Base-by-base conservation (phyloP, 2,329 filamentous ascomycete genomes). In the Neophaeococcomyces aloes region DNA sequence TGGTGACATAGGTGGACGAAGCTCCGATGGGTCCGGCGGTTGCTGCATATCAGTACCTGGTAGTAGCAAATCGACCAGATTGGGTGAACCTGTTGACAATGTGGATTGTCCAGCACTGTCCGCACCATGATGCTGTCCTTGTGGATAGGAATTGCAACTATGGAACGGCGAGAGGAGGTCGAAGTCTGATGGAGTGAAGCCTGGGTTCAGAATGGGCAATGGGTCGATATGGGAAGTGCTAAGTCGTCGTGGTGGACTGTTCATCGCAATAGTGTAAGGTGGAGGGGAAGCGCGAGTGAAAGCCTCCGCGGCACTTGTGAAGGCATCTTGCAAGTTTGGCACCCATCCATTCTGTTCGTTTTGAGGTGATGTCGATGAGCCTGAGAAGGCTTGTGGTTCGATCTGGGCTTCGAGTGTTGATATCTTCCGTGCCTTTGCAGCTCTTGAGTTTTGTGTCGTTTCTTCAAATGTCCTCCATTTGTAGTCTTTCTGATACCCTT, bases 381-480 rank as follows among this genome's bases (percentile, higher is more conserved):
- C 33, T 15, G 33, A 10, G 17, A 15, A 36, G 37, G 23, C 21
- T 40, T 36, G 10, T 11, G 3, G 18, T 3, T 15, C 3, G 15
- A n/a, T 41, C 15, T 31, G 3, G 21, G 7, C 23, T 5, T 27
- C 5, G 23, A 17, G 11, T 38, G 35, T 23, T 17, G 35, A 11
- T 23, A 68, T 60, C 62, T 71, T 74, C 57, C 68, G 73, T 31
- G 62, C 48, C 53, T 69, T 73, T 11, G 53, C 44, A 21, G 53
- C 48, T 18, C 61, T 66, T 25, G 57, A 54, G 8, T 57, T 62
- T 49, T 78, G 68, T 43, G 65, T 77, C 36, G 74, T 70, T 51
- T 83, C 79, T 56, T 80, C 78, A 53, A 83, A 83, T 0, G 78
- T 72, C 41, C 78, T 69, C 81, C 81, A 85, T 68, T 84, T 83